Evolutionary conservation across 140 eudicot species (phyloP).

Genomic region (Cichorium intybus): DNA sequence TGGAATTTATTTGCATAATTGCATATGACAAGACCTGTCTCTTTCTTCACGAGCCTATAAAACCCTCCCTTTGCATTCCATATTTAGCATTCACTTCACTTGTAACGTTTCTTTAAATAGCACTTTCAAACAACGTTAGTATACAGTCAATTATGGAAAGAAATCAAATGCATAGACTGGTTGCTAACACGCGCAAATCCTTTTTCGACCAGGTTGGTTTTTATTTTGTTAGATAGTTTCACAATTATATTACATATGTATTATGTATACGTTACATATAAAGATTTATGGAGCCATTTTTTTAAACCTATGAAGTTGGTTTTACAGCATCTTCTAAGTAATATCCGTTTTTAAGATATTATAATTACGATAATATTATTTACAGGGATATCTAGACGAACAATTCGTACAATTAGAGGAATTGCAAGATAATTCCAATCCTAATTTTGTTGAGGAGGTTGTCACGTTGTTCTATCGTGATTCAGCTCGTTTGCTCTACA

Average conservation of each 20-base stretch:
- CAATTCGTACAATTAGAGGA: constrained; percentile 84
- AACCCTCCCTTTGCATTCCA: constrained; percentile 21
- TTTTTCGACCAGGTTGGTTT: constrained; percentile 77
- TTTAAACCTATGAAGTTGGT: too few species aligned
- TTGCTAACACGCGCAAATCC: constrained; percentile 63
- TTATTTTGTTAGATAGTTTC: not conserved
- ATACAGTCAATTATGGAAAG: constrained; percentile 28
- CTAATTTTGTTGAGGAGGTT: constrained; percentile 90
- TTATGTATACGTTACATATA: not conserved
- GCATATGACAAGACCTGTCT: constrained; percentile 21
- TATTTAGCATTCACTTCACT: constrained; percentile 25
- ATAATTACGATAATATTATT: not conserved
- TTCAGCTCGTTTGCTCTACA: constrained; percentile 64
- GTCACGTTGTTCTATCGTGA: constrained; percentile 75
- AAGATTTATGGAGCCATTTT: too few species aligned
- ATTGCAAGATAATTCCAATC: constrained; percentile 79
- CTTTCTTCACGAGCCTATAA: constrained; percentile 29
- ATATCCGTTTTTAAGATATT: not conserved
- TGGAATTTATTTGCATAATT: constrained; percentile 24
- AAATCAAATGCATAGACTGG: constrained; percentile 57
- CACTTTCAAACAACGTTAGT: not conserved
- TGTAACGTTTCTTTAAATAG: not conserved
- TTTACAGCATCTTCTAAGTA: too few species aligned
- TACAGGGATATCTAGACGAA: constrained; percentile 77
- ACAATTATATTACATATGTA: too few species aligned